Percentiles rank a stretch among this genome's conserved stretches.
phyloP scores from a whole-genome alignment of 257 asterid genomes.

The Penstemon barbatus region DNA sequence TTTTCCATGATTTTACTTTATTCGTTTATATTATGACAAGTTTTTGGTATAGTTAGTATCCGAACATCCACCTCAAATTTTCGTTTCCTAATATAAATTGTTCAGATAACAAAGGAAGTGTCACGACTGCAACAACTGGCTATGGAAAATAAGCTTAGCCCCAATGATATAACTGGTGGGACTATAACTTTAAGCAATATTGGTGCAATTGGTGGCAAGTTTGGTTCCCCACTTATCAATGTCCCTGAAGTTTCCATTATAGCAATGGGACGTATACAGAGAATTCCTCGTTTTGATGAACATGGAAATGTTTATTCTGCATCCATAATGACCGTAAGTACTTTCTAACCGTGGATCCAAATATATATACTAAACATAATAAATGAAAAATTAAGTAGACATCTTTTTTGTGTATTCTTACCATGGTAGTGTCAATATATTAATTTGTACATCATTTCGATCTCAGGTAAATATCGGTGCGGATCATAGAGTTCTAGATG shows the following conservation, averaged over 20 bases:
- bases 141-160: constrained; percentile 72
- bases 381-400: too few species aligned
- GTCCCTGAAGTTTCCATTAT: constrained; percentile 87
- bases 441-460: neutral
- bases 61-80: neutral
- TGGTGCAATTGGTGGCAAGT: constrained; percentile 95
- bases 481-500: constrained; percentile 92
- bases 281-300: constrained; percentile 59
- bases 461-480: constrained; percentile 81
- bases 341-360: neutral
- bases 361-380: neutral
- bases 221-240: constrained; percentile 86
- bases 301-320: constrained; percentile 64
- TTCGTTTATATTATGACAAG: neutral
- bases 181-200: constrained; percentile 88
- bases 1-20: neutral
- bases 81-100: neutral
- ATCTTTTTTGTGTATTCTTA: neutral
- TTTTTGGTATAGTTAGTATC: too few species aligned
- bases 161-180: constrained; percentile 82
- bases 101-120: constrained; percentile 77
- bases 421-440: neutral
- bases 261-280: constrained; percentile 90
- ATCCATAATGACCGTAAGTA: constrained; percentile 77
- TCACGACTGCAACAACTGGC: constrained; percentile 69